Evolutionary conservation across 176 grass and related monocot genomes (phyloP), one percentile per base, ranked within the genome.

Genomic region (Elymus sibiricus): DNA sequence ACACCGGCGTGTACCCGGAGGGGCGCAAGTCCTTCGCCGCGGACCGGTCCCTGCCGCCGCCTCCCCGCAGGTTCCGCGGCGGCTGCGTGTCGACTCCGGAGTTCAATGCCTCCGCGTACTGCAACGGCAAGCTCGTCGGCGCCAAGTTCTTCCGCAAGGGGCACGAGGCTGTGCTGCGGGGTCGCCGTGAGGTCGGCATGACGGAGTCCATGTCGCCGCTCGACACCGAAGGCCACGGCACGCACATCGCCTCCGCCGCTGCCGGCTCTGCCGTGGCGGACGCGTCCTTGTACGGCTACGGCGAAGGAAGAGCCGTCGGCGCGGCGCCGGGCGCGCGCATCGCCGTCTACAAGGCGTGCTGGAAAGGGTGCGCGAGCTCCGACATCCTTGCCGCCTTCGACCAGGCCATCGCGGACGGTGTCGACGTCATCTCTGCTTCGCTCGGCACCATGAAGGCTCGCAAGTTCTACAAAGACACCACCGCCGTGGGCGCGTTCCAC

Each of bases 101-200:
- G 12, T 89, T 89, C 76, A 84, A 85, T 26, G 65, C 68, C 39
- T 53, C 79, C 6, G 63, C 56, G 0, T 80, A 79, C 65, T 92
- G 90, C 29, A 89, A 89, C 83, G 59, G 21, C 74, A 92, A 92
- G 84, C 66, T 92, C 5, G 61, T 92, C 29, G 90, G 90, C 59
- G 83, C 87, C 17, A 79, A 76, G 39, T 70, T 84, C 37, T 92
- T 89, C 67, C 6, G 3, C 60, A 0, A 0, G 1, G 84, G 80
- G 1, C 87, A 81, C 62, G 44, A 86, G 29, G 84, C 60, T 0
- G 37, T 17, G 31, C 2, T 17, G 31, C 2, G 10, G 17, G 67
- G 14, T 0, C 4, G 3, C 12, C 46, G 46, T 24, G 16, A 56
- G 25, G 60, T 95, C 2, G 58, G 86, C 1, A 85, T 86, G 73